Percentiles rank a stretch among this genome's conserved stretches.
Conservation (phyloP, 2,329 filamentous ascomycete species). For the Aspergillus sclerotialis region DNA sequence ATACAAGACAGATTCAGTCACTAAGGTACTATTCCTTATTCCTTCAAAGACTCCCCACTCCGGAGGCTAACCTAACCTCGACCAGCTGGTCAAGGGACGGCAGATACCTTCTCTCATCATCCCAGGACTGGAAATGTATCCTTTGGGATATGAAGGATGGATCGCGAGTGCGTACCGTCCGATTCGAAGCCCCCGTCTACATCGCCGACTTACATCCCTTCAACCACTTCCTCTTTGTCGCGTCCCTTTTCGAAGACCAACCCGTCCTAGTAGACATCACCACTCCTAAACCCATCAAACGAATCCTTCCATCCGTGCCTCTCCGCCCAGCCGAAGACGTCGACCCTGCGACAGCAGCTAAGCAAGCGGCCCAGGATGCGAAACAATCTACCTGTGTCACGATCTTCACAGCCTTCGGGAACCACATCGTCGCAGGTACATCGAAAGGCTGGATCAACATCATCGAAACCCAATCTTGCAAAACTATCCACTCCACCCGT, state of each 20-base stretch:
- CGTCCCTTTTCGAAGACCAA: slow-evolving; percentile 88
- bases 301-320: slow-evolving; percentile 72
- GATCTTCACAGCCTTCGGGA: slow-evolving; percentile 76
- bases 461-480: slow-evolving; percentile 71
- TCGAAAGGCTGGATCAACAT: slow-evolving; percentile 96
- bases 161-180: slow-evolving; percentile 69
- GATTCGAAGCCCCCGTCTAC: slow-evolving; percentile 89
- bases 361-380: slow-evolving; percentile 82
- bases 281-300: slow-evolving; percentile 62
- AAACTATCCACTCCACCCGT: slow-evolving; percentile 83
- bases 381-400: slow-evolving; percentile 93
- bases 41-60: too few relatives aligned
- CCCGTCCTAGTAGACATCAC: slow-evolving; percentile 80
- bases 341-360: slow-evolving; percentile 56
- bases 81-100: slow-evolving; percentile 82
- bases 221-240: slow-evolving; percentile 80
- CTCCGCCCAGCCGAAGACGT: slow-evolving; percentile 67
- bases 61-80: slow-evolving; percentile 4
- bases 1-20: slow-evolving; percentile 89
- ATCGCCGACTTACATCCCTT: slow-evolving; percentile 91
- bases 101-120: slow-evolving; percentile 82
- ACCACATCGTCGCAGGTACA: slow-evolving; percentile 86
- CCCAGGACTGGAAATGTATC: slow-evolving; percentile 93
- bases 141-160: slow-evolving; percentile 84
- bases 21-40: too few relatives aligned